Percentiles rank a stretch among this genome's conserved stretches.
phyloP scores from a whole-genome alignment of 768 basidiomycete species.

The Boletellus ananas region DNA sequence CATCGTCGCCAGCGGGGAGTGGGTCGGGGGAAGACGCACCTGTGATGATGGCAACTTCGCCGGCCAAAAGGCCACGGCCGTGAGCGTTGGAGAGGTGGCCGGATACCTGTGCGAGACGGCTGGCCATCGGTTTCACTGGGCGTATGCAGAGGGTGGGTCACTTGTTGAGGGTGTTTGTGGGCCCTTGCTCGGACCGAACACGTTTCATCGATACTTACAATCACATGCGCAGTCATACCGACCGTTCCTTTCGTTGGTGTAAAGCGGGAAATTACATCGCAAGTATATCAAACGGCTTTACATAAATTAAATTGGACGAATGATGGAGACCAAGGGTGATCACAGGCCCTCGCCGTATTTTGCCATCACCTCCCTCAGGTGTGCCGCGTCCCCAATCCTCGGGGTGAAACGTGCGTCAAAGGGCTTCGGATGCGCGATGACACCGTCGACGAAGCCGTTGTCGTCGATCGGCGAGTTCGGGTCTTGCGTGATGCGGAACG shows the following conservation, averaged over 20 bases:
- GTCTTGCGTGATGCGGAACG: conserved; percentile 55
- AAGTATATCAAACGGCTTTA: no score
- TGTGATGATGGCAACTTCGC: conserved; percentile 84
- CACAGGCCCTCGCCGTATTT: conserved; percentile 21
- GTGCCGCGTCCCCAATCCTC: conserved; percentile 28
- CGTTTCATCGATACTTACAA: no score
- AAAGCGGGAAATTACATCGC: no score
- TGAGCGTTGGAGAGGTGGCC: conserved; percentile 57
- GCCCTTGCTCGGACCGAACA: no score
- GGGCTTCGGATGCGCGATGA: conserved; percentile 60
- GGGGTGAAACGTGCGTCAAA: conserved; percentile 59
- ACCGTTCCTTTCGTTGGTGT: no score
- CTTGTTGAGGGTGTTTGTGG: neutral
- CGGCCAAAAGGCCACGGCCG: conserved; percentile 57
- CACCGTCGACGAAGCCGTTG: conserved; percentile 58
- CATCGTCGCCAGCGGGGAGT: neutral
- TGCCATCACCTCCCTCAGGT: conserved; percentile 25
- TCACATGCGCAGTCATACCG: no score
- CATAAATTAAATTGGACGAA: neutral
- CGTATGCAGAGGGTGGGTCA: neutral
- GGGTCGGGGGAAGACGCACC: conserved; percentile 41
- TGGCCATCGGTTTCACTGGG: conserved; percentile 37
- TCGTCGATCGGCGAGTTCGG: conserved; percentile 54
- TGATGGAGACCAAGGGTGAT: neutral
- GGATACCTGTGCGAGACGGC: conserved; percentile 65